phyloP scores from a whole-genome alignment of 768 basidiomycete species.

The Tremella mesenterica region DNA sequence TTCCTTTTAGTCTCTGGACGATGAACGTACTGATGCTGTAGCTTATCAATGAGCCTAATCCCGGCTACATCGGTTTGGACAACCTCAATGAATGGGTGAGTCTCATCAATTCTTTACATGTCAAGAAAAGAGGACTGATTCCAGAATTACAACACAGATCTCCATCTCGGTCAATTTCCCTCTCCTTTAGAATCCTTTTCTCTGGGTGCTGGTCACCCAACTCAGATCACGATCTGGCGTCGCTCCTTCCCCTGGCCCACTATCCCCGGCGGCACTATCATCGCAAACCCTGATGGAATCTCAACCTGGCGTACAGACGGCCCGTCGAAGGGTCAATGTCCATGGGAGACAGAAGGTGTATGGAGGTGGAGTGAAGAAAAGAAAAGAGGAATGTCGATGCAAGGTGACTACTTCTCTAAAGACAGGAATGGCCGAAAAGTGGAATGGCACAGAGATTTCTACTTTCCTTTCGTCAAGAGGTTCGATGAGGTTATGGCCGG shows the following conservation, averaged over 20 bases:
- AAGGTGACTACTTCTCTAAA: slow-evolving; percentile 74
- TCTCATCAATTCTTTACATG: not conserved
- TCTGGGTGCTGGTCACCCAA: slow-evolving; percentile 81
- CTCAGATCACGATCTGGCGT: slow-evolving; percentile 65
- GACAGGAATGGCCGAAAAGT: slow-evolving; percentile 54
- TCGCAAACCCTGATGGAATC: slow-evolving; percentile 55
- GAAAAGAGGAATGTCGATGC: slow-evolving; percentile 61
- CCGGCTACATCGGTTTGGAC: slow-evolving; percentile 75
- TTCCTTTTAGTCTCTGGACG: not conserved
- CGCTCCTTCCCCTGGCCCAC: slow-evolving; percentile 87
- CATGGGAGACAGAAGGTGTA: slow-evolving; percentile 88
- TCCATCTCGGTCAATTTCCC: slow-evolving; percentile 65
- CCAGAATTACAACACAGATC: slow-evolving; percentile 81
- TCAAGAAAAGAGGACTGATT: not conserved
- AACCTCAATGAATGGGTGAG: slow-evolving; percentile 64
- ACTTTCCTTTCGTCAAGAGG: slow-evolving; percentile 41
- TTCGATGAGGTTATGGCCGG: slow-evolving; percentile 29
- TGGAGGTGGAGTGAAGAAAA: slow-evolving; percentile 76
- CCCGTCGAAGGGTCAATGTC: slow-evolving; percentile 57
- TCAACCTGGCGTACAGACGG: slow-evolving; percentile 61
- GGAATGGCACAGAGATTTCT: slow-evolving; percentile 42
- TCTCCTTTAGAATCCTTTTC: slow-evolving; percentile 81
- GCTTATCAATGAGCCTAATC: slow-evolving; percentile 92
- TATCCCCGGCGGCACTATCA: slow-evolving; percentile 51
- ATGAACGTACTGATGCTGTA: slow-evolving; percentile 40